Evolutionary conservation across 108 stramenopile genomes (phyloP), one percentile per base, ranked within the genome.

Genomic region (Cyclotella sp.): DNA sequence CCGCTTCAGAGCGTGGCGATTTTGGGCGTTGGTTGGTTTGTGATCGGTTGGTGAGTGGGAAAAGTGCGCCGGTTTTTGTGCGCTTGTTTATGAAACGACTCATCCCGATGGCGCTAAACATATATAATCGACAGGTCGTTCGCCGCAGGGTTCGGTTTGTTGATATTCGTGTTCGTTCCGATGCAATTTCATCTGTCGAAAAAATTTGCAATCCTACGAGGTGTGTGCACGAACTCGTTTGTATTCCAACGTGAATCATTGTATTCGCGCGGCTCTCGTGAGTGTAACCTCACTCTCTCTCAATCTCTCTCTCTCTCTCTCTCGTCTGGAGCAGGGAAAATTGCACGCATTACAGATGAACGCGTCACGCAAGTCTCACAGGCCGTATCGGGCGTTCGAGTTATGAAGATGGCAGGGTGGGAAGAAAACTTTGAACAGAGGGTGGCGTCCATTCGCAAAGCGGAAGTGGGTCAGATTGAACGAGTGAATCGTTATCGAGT

Each of bases 281-380:
- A n/a, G n/a, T n/a, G n/a, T n/a, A n/a, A n/a, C n/a, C n/a, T n/a
- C n/a, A n/a, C n/a, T n/a, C n/a, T n/a, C n/a, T n/a, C n/a, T n/a
- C n/a, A n/a, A n/a, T n/a, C n/a, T n/a, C n/a, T n/a, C n/a, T n/a
- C n/a, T n/a, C 34, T 34, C 34, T 6, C 34, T 34, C 34, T 34
- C 6, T 34, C 34, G 34, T 34, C 34, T 34, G 2, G 34, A 2
- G 6, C 34, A 34, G 34, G 67, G n/a, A 84, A 75, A 39, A 88
- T 97, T 65, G 97, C 97, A 15, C 82, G 59, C 10, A 88, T 95
- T 58, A 97, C 98, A 34, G 98, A 97, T 74, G 71, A 87, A 44
- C 75, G 98, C 13, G 93, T 97, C 3, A 91, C 84, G 29, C 81
- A 95, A 68, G 92, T 97, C 9, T 93, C 91, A 1, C 95, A 98